These are phyloP conservation scores for Penicillium sp. DNA, from an alignment of 2,329 filamentous ascomycete species.

Conservation along the genomic window DNA sequence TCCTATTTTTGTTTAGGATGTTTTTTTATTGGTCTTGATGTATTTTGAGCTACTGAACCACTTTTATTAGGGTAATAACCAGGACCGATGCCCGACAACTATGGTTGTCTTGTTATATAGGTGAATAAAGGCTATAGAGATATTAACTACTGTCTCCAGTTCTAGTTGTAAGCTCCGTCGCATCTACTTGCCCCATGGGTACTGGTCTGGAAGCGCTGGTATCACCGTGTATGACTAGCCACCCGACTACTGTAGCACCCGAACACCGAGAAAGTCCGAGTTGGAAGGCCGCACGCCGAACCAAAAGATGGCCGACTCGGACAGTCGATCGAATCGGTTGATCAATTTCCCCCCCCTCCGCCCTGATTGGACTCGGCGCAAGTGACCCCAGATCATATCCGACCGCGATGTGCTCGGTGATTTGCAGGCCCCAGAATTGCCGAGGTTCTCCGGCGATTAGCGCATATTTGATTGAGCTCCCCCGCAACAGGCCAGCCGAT, in stretches of 20 bases:
- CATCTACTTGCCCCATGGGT: not conserved
- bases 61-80: no score
- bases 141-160: not conserved
- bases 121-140: not conserved
- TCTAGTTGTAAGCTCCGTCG: not conserved
- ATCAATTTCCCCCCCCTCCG: not conserved
- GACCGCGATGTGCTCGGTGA: slow-evolving; percentile 16
- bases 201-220: not conserved
- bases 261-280: slow-evolving; percentile 25
- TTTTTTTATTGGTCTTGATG: no score
- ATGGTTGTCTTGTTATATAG: slow-evolving; percentile 2
- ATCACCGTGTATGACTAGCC: not conserved
- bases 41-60: no score
- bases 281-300: not conserved
- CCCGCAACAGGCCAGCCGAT: slow-evolving; percentile 18
- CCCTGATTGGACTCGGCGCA: not conserved
- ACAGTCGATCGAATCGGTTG: slow-evolving; percentile 15
- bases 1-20: no score
- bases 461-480: slow-evolving; percentile 28
- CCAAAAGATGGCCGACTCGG: slow-evolving; percentile 6
- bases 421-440: slow-evolving; percentile 22
- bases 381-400: not conserved
- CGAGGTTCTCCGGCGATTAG: slow-evolving; percentile 28
- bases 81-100: slow-evolving; percentile 7
- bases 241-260: not conserved